Evolutionary conservation across 257 asterid species (phyloP).

Genomic region (Ligustrum vulgare): DNA sequence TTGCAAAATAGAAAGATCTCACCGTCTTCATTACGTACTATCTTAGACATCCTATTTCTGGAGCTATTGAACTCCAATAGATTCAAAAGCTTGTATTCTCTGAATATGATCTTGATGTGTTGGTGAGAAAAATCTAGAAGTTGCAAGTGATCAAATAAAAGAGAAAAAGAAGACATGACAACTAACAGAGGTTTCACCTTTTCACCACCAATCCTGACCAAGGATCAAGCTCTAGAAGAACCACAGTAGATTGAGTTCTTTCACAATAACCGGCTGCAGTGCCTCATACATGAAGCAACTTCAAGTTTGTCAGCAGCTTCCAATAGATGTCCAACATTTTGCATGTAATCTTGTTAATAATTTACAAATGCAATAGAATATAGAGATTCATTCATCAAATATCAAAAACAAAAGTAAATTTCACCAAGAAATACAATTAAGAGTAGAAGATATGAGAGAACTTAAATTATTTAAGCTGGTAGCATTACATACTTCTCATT

Average conservation of each 20-base stretch:
- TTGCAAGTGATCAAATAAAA: background rate
- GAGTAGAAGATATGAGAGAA: too few relatives aligned
- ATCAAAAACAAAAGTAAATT: too few relatives aligned
- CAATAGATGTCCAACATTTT: too few relatives aligned
- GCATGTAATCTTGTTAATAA: too few relatives aligned
- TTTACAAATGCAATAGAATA: too few relatives aligned
- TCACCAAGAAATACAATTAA: too few relatives aligned
- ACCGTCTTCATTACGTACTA: conserved; percentile 53
- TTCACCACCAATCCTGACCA: conserved; percentile 40
- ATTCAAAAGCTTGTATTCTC: conserved; percentile 64
- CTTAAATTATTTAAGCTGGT: too few relatives aligned
- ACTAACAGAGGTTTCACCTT: conserved; percentile 38
- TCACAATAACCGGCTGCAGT: too few relatives aligned
- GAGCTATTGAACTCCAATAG: conserved; percentile 66
- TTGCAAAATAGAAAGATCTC: conserved; percentile 63
- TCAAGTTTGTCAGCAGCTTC: too few relatives aligned
- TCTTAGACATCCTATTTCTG: conserved; percentile 71
- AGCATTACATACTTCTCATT: too few relatives aligned
- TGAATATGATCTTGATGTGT: conserved; percentile 14
- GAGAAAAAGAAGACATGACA: background rate
- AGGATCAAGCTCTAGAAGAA: conserved; percentile 56
- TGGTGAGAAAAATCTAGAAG: conserved; percentile 5
- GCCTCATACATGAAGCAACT: too few relatives aligned
- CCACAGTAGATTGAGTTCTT: conserved; percentile 59
- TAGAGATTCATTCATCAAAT: too few relatives aligned